Percentiles rank a stretch among this genome's conserved stretches.
These are phyloP conservation scores for Kodamaea sagamina DNA, from an alignment of 805 yeast genomes.

Conservation along the genomic window DNA sequence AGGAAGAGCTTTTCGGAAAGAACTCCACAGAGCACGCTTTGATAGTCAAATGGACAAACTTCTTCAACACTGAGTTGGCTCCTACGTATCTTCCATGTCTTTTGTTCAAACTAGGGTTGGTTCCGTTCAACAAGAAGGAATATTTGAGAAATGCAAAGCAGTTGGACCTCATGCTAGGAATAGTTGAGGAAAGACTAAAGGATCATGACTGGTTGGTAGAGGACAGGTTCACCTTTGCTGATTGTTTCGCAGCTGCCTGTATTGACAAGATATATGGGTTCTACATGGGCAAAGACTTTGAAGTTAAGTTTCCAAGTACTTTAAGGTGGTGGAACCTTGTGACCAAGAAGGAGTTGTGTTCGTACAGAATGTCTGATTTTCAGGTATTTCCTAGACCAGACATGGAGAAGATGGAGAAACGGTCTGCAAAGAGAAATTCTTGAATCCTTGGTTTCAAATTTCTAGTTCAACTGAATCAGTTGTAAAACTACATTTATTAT, in stretches of 20 bases:
- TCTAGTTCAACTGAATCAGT: too few species aligned
- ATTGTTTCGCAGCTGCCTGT: conserved; percentile 39
- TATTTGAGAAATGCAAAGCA: conserved; percentile 48
- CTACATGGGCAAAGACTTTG: conserved; percentile 1
- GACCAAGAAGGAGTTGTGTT: neutral
- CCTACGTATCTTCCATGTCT: conserved; percentile 47
- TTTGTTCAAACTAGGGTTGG: conserved; percentile 60
- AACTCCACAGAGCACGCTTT: conserved; percentile 61
- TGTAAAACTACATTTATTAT: neutral
- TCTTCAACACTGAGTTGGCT: conserved; percentile 69
- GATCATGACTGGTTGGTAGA: conserved; percentile 49
- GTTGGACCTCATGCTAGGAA: conserved; percentile 22
- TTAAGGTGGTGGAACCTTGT: conserved; percentile 2
- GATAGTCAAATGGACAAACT: conserved; percentile 76
- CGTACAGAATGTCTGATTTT: neutral
- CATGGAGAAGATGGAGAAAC: conserved; percentile 2
- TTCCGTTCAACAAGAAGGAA: conserved; percentile 76
- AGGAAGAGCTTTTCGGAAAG: conserved; percentile 25
- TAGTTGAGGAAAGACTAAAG: conserved; percentile 37
- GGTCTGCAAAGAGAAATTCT: neutral
- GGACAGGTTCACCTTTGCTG: conserved; percentile 49
- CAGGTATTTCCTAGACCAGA: neutral
- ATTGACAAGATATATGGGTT: conserved; percentile 19
- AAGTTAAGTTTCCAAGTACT: neutral
- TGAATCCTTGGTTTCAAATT: too few species aligned